A percentile compares a stretch with the other conserved stretches of the same genome.
Evolutionary conservation across 768 basidiomycete genomes (phyloP).

Genomic region (Lentinula edodes): DNA sequence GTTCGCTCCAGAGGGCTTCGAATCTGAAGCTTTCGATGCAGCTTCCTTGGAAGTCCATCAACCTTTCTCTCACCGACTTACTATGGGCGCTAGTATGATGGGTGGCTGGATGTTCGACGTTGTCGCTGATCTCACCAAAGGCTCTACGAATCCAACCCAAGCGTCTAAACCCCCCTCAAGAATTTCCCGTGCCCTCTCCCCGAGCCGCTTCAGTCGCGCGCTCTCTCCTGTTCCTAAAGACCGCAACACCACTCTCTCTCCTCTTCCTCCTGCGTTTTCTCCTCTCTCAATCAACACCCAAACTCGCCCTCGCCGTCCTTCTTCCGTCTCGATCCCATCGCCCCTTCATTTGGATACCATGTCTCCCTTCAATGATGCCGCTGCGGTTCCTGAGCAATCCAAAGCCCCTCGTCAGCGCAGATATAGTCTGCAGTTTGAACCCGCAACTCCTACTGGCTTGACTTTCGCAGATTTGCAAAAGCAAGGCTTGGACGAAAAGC

Average conservation of each 20-base stretch:
- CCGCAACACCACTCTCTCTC: neutral
- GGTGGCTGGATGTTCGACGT: conserved; percentile 87
- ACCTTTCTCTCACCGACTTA: conserved; percentile 11
- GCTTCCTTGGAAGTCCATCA: neutral
- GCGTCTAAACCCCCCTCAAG: neutral
- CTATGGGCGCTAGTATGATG: conserved; percentile 52
- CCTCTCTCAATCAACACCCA: neutral
- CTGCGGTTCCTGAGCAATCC: conserved; percentile 14
- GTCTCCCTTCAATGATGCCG: conserved; percentile 2
- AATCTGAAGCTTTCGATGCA: neutral
- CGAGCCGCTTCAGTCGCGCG: neutral
- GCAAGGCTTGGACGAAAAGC: conserved; percentile 31
- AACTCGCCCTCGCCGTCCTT: neutral
- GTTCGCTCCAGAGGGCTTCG: neutral
- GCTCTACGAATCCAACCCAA: neutral
- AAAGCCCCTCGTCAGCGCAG: conserved; percentile 25
- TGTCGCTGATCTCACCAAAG: conserved; percentile 56
- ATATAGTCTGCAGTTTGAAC: conserved; percentile 64
- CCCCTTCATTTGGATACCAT: neutral
- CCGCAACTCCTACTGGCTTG: conserved; percentile 35
- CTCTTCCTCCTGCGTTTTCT: neutral
- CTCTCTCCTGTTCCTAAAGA: neutral
- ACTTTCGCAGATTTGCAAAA: conserved; percentile 8
- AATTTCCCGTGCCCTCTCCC: conserved; percentile 1
- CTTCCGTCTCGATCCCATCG: neutral